Evolutionary conservation across 371 early-diverging fungal genomes (phyloP).

Genomic region (Furculomyces boomerangus): DNA sequence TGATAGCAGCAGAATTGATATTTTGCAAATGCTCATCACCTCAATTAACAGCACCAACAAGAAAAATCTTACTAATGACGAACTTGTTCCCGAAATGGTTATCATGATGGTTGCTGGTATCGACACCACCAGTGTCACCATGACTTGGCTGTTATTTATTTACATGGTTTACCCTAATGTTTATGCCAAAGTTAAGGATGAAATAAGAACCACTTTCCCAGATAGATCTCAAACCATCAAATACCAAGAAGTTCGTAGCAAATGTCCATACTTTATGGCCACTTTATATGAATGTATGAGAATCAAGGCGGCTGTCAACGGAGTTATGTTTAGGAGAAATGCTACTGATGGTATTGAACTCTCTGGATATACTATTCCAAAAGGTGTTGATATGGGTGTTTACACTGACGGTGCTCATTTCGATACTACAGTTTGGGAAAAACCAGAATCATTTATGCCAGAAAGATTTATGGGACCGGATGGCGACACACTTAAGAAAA

Average conservation of each 20-base stretch:
- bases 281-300: slow-evolving; percentile 21
- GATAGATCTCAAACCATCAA: slow-evolving; percentile 6
- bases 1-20: slow-evolving; percentile 3
- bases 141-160: slow-evolving; percentile 18
- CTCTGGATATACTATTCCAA: neutral
- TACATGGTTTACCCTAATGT: slow-evolving; percentile 14
- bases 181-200: slow-evolving; percentile 9
- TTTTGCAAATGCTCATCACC: slow-evolving; percentile 19
- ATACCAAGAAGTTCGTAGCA: slow-evolving; percentile 6
- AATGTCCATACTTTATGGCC: slow-evolving; percentile 21
- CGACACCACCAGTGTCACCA: slow-evolving; percentile 19
- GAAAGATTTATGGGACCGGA: slow-evolving; percentile 19
- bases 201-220: slow-evolving; percentile 13
- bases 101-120: slow-evolving; percentile 23
- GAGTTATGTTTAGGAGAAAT: slow-evolving; percentile 10
- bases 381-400: neutral
- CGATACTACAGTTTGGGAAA: slow-evolving; percentile 5
- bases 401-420: slow-evolving; percentile 5
- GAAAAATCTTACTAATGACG: neutral
- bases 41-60: slow-evolving; percentile 10
- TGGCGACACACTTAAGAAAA: neutral
- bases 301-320: slow-evolving; percentile 12
- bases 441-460: slow-evolving; percentile 12
- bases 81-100: slow-evolving; percentile 10
- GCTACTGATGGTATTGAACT: slow-evolving; percentile 14